Evolutionary conservation across 1,284 basidiomycete species (phyloP), one percentile per base, ranked within the genome.

Genomic region (Phellinidium pouzarii): DNA sequence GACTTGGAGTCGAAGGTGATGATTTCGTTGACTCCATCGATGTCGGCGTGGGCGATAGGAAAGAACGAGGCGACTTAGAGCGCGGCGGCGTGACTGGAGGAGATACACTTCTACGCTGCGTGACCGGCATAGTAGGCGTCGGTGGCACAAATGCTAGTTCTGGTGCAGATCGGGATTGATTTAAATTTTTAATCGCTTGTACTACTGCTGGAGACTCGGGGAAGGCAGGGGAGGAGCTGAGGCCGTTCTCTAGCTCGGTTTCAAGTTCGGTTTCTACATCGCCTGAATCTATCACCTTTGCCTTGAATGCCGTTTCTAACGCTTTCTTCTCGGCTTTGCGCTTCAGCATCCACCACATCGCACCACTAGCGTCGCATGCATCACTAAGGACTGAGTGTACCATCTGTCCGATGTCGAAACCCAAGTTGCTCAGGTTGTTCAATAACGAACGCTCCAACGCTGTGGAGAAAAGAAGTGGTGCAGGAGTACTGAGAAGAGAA

Each of bases 281-380:
- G 54, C 63, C 61, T 11, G 50, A 65, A 58, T 42, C 26, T 14
- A 61, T 59, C 22, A 52, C 34, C 36, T 52, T 47, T 45, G 55
- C 62, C 44, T 59, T 60, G 31, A 66, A 61, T 31, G 63, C 70
- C 12, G 76, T 73, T 44, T 80, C 77, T 22, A 76, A 29, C 11
- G 74, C 71, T 53, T 76, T 80, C 62, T 80, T 84, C 65, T 90
- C 85, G 7, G 83, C 77, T 62, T 84, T 89, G 60, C 84, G 79
- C 62, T 88, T 84, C 47, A 99, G 71, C 76, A 97, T 90, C 96
- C 96, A 99, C 95, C 95, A 99, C 9, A 92, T 71, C 1, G 94
- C 92, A 8, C 93, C 89, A 4, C 88, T 81, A 0, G 90, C 78
- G 67, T 99, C 95, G 64, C 95, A 99, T 0, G 96, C 95, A 67